phyloP scores from a whole-genome alignment of 345 rosid genomes.

The Salix koriyanagi region DNA sequence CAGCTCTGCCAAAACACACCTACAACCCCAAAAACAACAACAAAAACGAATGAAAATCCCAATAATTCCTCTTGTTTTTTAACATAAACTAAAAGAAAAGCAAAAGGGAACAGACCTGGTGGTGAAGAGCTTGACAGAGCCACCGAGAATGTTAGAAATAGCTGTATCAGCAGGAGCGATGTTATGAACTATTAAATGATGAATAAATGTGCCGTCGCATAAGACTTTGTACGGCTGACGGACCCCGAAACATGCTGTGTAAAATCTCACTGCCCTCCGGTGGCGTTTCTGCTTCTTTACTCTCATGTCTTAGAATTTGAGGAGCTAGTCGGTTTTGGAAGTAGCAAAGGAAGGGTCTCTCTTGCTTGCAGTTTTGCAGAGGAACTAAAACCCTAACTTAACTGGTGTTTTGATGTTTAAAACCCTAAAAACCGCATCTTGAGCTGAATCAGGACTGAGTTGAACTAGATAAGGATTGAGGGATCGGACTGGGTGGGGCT shows the following conservation, averaged over 20 bases:
- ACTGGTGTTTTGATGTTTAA: too few species aligned
- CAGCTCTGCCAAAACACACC: slow-evolving; percentile 75
- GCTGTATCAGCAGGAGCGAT: slow-evolving; percentile 68
- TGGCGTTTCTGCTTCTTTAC: slow-evolving; percentile 78
- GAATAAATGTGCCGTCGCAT: slow-evolving; percentile 81
- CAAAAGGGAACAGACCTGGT: slow-evolving; percentile 43
- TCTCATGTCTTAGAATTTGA: slow-evolving; percentile 45
- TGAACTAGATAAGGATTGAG: too few species aligned
- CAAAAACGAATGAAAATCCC: background rate
- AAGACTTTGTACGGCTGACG: slow-evolving; percentile 76
- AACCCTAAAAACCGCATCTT: too few species aligned
- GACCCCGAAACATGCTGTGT: slow-evolving; percentile 65
- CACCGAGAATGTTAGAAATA: slow-evolving; percentile 56
- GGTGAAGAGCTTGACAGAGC: slow-evolving; percentile 80
- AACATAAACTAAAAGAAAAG: background rate
- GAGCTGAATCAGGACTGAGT: too few species aligned
- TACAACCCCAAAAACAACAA: slow-evolving; percentile 10
- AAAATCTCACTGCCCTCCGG: slow-evolving; percentile 67
- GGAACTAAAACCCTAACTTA: too few species aligned
- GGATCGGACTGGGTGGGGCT: too few species aligned
- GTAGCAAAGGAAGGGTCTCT: too few species aligned
- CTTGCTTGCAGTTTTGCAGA: too few species aligned
- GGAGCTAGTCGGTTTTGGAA: background rate
- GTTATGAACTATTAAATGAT: slow-evolving; percentile 50
- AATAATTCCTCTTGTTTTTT: background rate